Conservation (phyloP, 306 rosid species). For the Quercus dentata region DNA sequence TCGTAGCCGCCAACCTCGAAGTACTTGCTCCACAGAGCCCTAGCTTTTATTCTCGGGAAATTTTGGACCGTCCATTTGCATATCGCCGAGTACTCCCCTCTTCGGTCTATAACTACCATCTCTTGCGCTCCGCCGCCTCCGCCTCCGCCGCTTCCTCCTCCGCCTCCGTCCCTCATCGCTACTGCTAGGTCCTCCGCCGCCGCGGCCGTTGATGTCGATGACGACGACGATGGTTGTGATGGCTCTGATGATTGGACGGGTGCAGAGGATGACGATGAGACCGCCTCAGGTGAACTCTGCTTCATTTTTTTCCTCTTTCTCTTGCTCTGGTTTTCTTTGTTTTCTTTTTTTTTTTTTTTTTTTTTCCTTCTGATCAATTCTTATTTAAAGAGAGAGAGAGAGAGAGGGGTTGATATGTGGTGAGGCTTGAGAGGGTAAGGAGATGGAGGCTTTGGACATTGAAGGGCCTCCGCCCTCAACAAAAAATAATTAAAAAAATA, state of each 20-base stretch:
- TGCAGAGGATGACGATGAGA: conserved; percentile 58
- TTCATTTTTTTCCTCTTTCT: conserved; percentile 49
- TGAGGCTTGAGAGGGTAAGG: conserved; percentile 37
- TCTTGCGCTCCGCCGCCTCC: conserved; percentile 75
- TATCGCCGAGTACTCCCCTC: conserved; percentile 81
- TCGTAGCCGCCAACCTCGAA: conserved; percentile 99
- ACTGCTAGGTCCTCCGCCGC: conserved; percentile 72
- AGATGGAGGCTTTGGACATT: conserved; percentile 46
- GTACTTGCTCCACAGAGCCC: conserved; percentile 98
- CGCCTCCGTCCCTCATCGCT: conserved; percentile 56
- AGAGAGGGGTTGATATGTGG: conserved; percentile 5
- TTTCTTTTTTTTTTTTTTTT: background rate
- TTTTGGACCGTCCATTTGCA: conserved; percentile 95
- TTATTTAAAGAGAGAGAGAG: background rate
- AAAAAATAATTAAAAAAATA: too few species aligned
- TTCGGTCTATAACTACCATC: conserved; percentile 72
- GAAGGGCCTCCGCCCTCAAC: background rate
- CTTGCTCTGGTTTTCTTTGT: conserved; percentile 3
- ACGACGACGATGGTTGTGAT: conserved; percentile 41
- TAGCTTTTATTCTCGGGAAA: conserved; percentile 87
- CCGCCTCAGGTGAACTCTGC: conserved; percentile 78
- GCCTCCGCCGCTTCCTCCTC: background rate
- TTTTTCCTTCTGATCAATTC: conserved; percentile 2
- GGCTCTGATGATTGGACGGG: conserved; percentile 45
- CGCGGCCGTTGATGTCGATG: conserved; percentile 43